phyloP scores from a whole-genome alignment of 2,329 filamentous ascomycete genomes.

The Emergomyces pasteurianus region DNA sequence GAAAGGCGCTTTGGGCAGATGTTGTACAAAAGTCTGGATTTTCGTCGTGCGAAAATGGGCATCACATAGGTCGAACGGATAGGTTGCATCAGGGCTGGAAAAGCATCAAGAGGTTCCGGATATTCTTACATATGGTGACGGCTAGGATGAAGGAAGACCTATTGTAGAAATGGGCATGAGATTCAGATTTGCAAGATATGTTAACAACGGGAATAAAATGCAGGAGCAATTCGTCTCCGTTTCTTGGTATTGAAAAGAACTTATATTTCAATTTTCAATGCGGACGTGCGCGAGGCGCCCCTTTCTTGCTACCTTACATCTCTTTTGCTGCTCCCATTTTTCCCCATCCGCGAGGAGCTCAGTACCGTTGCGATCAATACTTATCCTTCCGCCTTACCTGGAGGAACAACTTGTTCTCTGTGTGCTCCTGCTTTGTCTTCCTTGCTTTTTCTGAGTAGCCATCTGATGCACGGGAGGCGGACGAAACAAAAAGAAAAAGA shows the following conservation, averaged over 20 bases:
- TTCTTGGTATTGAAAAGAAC: background rate
- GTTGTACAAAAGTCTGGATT: background rate
- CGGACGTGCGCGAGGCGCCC: background rate
- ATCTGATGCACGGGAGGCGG: background rate
- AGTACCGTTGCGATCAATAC: background rate
- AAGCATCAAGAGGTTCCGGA: slow-evolving; percentile 5
- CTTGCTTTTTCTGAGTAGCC: background rate
- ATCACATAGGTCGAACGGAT: background rate
- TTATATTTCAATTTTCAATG: background rate
- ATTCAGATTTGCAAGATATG: slow-evolving; percentile 12
- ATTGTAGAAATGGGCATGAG: slow-evolving; percentile 20
- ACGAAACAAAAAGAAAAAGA: background rate
- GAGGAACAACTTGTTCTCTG: background rate
- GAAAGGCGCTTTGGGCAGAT: background rate
- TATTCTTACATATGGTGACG: slow-evolving; percentile 34
- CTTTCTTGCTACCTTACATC: background rate
- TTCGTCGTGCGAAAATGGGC: background rate
- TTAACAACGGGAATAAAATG: background rate
- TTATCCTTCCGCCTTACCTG: background rate
- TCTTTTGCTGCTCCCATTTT: background rate
- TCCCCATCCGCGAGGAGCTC: background rate
- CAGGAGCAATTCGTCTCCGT: background rate
- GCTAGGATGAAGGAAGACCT: slow-evolving; percentile 35
- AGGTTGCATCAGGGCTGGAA: background rate
- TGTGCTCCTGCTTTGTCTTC: background rate